Evolutionary conservation across 2,329 filamentous ascomycete genomes (phyloP).

Genomic region (Didymella keratinophila): DNA sequence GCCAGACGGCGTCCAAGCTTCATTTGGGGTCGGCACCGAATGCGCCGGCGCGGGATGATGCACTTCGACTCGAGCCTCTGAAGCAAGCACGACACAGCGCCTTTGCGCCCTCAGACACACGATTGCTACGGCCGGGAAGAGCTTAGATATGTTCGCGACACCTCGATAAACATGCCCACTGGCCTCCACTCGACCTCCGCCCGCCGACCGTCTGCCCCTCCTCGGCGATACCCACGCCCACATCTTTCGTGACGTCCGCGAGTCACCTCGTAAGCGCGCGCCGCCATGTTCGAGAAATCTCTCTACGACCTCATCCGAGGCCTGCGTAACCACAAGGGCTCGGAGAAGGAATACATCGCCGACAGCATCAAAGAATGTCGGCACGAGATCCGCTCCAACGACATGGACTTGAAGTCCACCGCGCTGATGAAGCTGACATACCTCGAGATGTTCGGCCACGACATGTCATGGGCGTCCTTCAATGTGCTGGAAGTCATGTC

Average conservation of each 20-base stretch:
- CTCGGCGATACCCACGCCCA: conserved; percentile 5
- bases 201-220: conserved; percentile 21
- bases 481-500: conserved; percentile 99
- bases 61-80: conserved; percentile 5
- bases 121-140: conserved; percentile 1
- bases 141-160: conserved; percentile 8
- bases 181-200: conserved; percentile 32
- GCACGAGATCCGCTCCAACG: conserved; percentile 86
- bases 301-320: conserved; percentile 98
- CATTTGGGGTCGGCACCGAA: conserved; percentile 6
- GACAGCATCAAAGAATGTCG: conserved; percentile 95
- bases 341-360: conserved; percentile 94
- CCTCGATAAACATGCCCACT: conserved; percentile 45
- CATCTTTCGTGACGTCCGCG: not conserved
- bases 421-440: conserved; percentile 96
- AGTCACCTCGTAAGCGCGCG: conserved; percentile 20
- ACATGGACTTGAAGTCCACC: conserved; percentile 98
- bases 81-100: conserved; percentile 11
- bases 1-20: conserved; percentile 22
- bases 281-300: conserved; percentile 93
- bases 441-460: conserved; percentile 97
- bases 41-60: conserved; percentile 14
- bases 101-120: not conserved
- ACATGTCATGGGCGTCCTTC: conserved; percentile 99
- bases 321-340: conserved; percentile 92